Percentiles rank a stretch among this genome's conserved stretches.
Conservation (phyloP, 129 eudicot species). For the sunflower (Helianthus annuus) region HanXRQr2.0-SUNRISE NC_035448.2:12834709-12835208, state of each 20-base stretch:
- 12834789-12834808: background rate
- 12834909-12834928: background rate
- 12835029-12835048: background rate
- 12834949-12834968: background rate
- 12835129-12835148: background rate
- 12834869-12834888: background rate
- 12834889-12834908: background rate
- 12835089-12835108: background rate
- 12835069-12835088: background rate
- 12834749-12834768: constrained; percentile 5
- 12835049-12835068: background rate
- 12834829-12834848: background rate
- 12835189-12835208: background rate
- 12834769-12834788: background rate
- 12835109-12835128: background rate
- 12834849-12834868: background rate
- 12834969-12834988: background rate
- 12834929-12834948: background rate
- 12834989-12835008: background rate
- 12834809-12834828: background rate
- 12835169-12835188: background rate
- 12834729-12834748: background rate
- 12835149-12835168: background rate
- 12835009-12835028: background rate
- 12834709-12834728: background rate